Percentiles rank a stretch among this genome's conserved stretches.
Evolutionary conservation across 306 rosid species (phyloP).

Genomic region (Carpinus viminea): DNA sequence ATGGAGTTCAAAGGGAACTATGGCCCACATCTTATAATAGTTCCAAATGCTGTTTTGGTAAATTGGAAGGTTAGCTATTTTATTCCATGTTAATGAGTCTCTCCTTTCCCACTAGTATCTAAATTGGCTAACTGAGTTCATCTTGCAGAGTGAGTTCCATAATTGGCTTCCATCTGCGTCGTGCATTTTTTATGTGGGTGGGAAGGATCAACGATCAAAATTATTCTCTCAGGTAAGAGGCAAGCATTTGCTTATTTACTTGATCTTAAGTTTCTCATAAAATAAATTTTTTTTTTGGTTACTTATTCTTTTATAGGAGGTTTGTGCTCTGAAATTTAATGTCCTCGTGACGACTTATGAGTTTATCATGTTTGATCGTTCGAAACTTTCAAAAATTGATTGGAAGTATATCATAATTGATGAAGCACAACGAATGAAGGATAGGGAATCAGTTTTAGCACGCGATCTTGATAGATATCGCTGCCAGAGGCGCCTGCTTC

Average conservation of each 20-base stretch:
- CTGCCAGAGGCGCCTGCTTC: conserved; percentile 91
- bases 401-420: conserved; percentile 98
- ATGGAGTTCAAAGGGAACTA: conserved; percentile 99
- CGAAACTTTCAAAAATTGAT: conserved; percentile 90
- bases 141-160: conserved; percentile 85
- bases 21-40: conserved; percentile 99
- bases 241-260: conserved; percentile 27
- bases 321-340: conserved; percentile 92
- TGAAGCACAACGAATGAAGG: conserved; percentile 99
- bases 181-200: conserved; percentile 93
- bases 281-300: conserved; percentile 26
- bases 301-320: conserved; percentile 55
- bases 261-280: conserved; percentile 7
- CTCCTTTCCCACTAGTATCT: conserved; percentile 1
- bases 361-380: conserved; percentile 99
- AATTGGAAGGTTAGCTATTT: conserved; percentile 83
- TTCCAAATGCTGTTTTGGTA: conserved; percentile 98
- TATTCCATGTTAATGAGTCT: conserved; percentile 7
- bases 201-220: conserved; percentile 86
- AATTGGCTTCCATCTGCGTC: conserved; percentile 94
- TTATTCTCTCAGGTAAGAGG: conserved; percentile 89
- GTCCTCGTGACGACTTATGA: conserved; percentile 99
- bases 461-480: conserved; percentile 98
- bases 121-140: conserved; percentile 31
- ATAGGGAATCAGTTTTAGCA: conserved; percentile 94